Evolutionary conservation across 2,329 filamentous ascomycete genomes (phyloP).

Genomic region (Penicillium aurantiogriseum): DNA sequence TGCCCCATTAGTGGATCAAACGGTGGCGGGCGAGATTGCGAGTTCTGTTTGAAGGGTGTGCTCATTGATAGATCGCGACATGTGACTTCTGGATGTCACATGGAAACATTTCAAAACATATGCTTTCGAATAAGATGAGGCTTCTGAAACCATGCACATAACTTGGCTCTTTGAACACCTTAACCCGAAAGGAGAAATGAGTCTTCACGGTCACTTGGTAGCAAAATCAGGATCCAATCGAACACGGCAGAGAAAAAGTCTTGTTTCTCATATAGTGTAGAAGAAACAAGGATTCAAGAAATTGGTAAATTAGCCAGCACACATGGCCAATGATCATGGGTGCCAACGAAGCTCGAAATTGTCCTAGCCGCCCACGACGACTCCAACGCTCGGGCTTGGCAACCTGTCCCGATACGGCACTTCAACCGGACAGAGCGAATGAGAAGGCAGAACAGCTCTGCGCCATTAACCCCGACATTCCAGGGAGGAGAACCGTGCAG

Average conservation of each 20-base stretch:
- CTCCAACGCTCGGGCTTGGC: slow-evolving; percentile 5
- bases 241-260: not conserved
- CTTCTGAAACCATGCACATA: not conserved
- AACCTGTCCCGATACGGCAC: not conserved
- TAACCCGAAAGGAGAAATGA: not conserved
- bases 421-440: not conserved
- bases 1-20: not conserved
- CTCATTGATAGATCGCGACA: not conserved
- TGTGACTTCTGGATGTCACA: not conserved
- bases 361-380: not conserved
- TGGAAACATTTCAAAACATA: not conserved
- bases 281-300: not conserved
- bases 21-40: not conserved
- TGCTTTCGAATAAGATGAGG: not conserved
- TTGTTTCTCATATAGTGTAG: not conserved
- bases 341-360: not conserved
- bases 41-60: not conserved
- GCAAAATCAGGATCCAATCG: not conserved
- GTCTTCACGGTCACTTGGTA: not conserved
- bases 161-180: not conserved
- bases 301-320: not conserved
- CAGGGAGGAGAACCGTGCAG: slow-evolving; percentile 6
- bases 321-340: not conserved
- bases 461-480: not conserved
- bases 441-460: not conserved